Percentiles rank a stretch among this genome's conserved stretches.
Evolutionary conservation across 2,329 filamentous ascomycete species (phyloP).

Genomic region (Paraphaeosphaeria minitans): DNA sequence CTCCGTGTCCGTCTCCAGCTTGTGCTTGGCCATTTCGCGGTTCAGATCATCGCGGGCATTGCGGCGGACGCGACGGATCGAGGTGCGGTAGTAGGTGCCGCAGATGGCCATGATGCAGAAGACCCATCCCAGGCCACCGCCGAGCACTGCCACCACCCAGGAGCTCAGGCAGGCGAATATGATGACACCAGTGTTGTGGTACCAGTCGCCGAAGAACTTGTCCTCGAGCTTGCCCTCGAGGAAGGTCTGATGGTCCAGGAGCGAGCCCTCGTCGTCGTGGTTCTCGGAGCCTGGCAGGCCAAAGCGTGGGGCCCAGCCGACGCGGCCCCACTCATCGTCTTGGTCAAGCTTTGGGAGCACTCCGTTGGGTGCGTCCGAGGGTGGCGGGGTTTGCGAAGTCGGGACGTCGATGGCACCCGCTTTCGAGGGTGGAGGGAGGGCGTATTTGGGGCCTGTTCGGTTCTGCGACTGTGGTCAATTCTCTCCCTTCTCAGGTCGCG

Average conservation of each 20-base stretch:
- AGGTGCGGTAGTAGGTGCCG: slow-evolving; percentile 95
- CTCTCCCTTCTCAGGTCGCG: too few relatives aligned
- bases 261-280: slow-evolving; percentile 61
- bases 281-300: slow-evolving; percentile 60
- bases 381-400: slow-evolving; percentile 55
- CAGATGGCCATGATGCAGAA: slow-evolving; percentile 91
- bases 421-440: slow-evolving; percentile 76
- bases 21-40: slow-evolving; percentile 84
- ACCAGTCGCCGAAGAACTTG: slow-evolving; percentile 96
- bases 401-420: slow-evolving; percentile 66
- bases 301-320: slow-evolving; percentile 89
- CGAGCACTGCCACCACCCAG: slow-evolving; percentile 87
- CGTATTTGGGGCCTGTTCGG: slow-evolving; percentile 69
- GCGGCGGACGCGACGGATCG: slow-evolving; percentile 86
- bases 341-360: slow-evolving; percentile 56
- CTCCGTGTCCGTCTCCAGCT: slow-evolving; percentile 86
- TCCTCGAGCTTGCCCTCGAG: slow-evolving; percentile 84
- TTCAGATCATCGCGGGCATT: slow-evolving; percentile 96
- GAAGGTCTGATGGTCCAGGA: slow-evolving; percentile 87
- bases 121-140: slow-evolving; percentile 91
- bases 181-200: slow-evolving; percentile 94
- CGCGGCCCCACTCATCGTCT: slow-evolving; percentile 58
- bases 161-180: slow-evolving; percentile 88
- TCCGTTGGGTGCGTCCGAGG: slow-evolving; percentile 56
- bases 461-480: slow-evolving; percentile 52